These are phyloP conservation scores for Metrosideros polymorpha DNA, from an alignment of 441 rosid species.

Conservation along the genomic window DNA sequence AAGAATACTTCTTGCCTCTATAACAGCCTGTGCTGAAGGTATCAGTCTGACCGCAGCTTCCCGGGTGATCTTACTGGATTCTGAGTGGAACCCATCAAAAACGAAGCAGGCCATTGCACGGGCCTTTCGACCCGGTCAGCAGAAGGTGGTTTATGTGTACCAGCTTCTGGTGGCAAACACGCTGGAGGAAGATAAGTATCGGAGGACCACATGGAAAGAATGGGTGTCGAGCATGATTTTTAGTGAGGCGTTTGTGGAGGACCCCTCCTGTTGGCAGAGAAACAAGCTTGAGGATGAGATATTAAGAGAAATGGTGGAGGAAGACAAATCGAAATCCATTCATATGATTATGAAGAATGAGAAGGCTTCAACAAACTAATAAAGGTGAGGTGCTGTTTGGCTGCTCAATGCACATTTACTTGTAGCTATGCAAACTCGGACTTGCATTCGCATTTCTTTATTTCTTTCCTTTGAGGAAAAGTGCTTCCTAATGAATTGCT, in stretches of 20 bases:
- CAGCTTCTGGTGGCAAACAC: slow-evolving; percentile 79
- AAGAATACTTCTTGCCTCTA: slow-evolving; percentile 67
- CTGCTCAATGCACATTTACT: neutral
- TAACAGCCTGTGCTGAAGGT: slow-evolving; percentile 95
- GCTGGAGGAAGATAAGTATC: slow-evolving; percentile 80
- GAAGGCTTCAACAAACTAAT: slow-evolving; percentile 73
- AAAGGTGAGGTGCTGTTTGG: neutral
- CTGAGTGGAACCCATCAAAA: slow-evolving; percentile 97
- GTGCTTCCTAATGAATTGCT: neutral
- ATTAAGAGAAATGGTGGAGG: slow-evolving; percentile 77
- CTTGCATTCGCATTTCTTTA: neutral
- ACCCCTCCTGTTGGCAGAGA: slow-evolving; percentile 82
- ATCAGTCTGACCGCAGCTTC: slow-evolving; percentile 95
- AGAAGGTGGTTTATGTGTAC: slow-evolving; percentile 80
- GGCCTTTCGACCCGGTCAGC: slow-evolving; percentile 93
- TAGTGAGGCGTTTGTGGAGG: slow-evolving; percentile 87
- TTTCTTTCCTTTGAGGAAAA: neutral
- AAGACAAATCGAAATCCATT: slow-evolving; percentile 71
- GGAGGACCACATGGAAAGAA: slow-evolving; percentile 92
- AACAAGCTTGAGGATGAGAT: slow-evolving; percentile 88
- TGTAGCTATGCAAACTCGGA: neutral
- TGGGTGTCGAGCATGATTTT: slow-evolving; percentile 98
- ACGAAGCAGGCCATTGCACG: slow-evolving; percentile 97
- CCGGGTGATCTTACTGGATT: slow-evolving; percentile 71
- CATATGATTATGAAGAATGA: slow-evolving; percentile 96